Percentiles rank a stretch among this genome's conserved stretches.
phyloP scores from a whole-genome alignment of 768 basidiomycete genomes.

The Phylloporus sp. region DNA sequence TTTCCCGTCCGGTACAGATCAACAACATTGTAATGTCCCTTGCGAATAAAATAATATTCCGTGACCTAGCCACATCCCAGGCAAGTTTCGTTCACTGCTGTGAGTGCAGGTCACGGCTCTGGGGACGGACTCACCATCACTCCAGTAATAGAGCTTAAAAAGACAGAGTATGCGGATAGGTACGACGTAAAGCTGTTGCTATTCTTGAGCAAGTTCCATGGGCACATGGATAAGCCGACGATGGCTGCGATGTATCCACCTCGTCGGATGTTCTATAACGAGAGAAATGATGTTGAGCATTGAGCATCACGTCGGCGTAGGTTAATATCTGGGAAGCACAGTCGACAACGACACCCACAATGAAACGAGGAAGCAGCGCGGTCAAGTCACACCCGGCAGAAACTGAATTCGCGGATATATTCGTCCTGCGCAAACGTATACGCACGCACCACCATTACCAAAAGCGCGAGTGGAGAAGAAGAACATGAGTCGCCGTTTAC shows the following conservation, averaged over 20 bases:
- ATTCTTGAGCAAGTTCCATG: conserved; percentile 70
- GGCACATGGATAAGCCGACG: conserved; percentile 69
- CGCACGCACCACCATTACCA: conserved; percentile 6
- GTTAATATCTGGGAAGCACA: background rate
- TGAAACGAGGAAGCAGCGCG: conserved; percentile 68
- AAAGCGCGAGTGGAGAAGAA: conserved; percentile 1
- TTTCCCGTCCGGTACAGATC: conserved; percentile 60
- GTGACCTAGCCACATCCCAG: conserved; percentile 44
- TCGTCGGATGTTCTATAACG: conserved; percentile 65
- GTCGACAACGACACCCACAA: conserved; percentile 40
- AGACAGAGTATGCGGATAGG: conserved; percentile 77
- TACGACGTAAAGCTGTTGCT: conserved; percentile 78
- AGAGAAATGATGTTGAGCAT: background rate
- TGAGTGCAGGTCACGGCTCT: background rate
- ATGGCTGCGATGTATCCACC: conserved; percentile 81
- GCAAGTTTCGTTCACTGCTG: background rate
- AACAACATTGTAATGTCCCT: conserved; percentile 63
- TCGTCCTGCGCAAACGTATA: conserved; percentile 43
- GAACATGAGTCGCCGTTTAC: conserved; percentile 17
- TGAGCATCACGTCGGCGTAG: background rate
- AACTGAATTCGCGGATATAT: conserved; percentile 79
- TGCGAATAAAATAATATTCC: conserved; percentile 72
- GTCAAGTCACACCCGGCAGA: conserved; percentile 82
- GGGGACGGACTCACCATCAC: conserved; percentile 52
- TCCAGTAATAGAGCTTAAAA: conserved; percentile 74